Base-by-base conservation (phyloP, 164 flowering plant genomes). In the Chloranthus sessilifolius region DNA sequence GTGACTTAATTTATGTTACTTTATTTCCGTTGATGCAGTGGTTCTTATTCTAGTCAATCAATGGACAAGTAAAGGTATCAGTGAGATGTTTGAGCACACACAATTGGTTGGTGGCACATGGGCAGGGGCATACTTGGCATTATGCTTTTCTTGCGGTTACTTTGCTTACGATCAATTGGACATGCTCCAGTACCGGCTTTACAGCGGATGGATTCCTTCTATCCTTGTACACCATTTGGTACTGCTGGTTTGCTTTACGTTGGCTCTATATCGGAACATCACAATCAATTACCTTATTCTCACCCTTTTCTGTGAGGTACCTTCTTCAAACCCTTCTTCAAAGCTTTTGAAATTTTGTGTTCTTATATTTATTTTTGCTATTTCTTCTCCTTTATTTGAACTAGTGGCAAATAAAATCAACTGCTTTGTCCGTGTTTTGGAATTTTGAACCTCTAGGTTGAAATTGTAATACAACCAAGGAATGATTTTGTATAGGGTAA, bases 91-190 rank as follows among this genome's bases (percentile, higher is more conserved):
- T 72, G 91, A 88, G 65, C 98, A 92, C 55, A 65, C 79, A 12
- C 82, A 83, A 62, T 65, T 88, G 60, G 65, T 85, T 66, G 77
- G 72, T 17, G 70, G 54, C 43, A 72, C 79, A 15, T 92, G 96
- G 96, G 67, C 75, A 0, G 82, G 83, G 67, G 90, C 95, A 39
- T 83, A 80, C 55, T 52, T 74, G 4, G 89, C 89, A 19, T 65
- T 92, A 61, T 83, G 94, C 64, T 82, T 92, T 68, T 92, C 96
- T 22, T 82, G 82, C 58, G 98, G 98, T 40, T 92, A 88, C 69
- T 92, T 92, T 59, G 98, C 96, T 12, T 88, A 92, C 68, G 96
- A 88, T 64, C 98, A 92, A 48, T 79, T 68, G 94, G 95, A 92
- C 65, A 88, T 88, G 96, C 72, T 92, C 38, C 78, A 48, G 0